Base-by-base conservation (phyloP, 306 rosid species). In the Castanopsis chinensis region DNA sequence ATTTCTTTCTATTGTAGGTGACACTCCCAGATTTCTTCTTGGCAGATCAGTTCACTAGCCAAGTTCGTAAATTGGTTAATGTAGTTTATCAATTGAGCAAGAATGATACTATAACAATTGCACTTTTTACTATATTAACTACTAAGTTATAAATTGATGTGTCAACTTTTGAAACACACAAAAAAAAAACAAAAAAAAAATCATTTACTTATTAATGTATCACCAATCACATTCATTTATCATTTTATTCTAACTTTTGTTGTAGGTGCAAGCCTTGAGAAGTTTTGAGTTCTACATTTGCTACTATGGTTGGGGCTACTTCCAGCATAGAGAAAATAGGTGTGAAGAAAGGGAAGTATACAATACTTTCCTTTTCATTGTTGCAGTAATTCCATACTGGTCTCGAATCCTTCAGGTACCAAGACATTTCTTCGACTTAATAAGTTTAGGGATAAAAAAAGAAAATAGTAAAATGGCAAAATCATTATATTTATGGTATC, bases 1-100 rank as follows among this genome's bases (percentile, higher is more conserved):
- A 1, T 61, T 76, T 76, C 27, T 20, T 32, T 76, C 59, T 55
- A 18, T 30, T 33, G 64, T 87, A 91, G 96, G 93, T 91, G 58
- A 80, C 89, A 73, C 86, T 91, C 71, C 86, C 93, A n/a, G 96
- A 91, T 82, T 91, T 91, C 88, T 86, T 89, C 77, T 85, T 91
- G 90, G 93, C 88, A 58, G 93, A 91, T 86, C 96, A 91, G 73
- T 80, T 91, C 37, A 91, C 96, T 3, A 91, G 96, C 81, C 93
- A 91, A 90, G 94, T 90, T 71, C 41, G 83, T 69, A 20, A 49
- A 23, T 8, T 45, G 14, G 52, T 11, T 11, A 3, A 45, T 45
- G 52, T 11, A 10, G 52, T 45, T 9, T 45, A 45, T 45, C 52
- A 45, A 10, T 45, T 45, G 52, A 4, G 4, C 52, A 45, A 45